These are phyloP conservation scores for Trametes punicea DNA, from an alignment of 768 basidiomycete species.

Conservation along the genomic window DNA sequence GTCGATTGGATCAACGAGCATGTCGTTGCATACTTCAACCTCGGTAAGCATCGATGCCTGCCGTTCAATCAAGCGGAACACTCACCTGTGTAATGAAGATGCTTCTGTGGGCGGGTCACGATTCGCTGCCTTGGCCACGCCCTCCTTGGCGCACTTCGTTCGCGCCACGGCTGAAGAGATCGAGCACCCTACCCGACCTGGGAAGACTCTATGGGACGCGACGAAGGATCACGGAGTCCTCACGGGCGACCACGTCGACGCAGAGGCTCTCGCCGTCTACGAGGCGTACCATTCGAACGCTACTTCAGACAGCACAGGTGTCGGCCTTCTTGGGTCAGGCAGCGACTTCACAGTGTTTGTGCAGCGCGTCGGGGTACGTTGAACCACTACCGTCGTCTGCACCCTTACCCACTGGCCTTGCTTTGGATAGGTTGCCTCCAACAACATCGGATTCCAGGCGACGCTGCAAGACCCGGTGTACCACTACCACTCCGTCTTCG, in stretches of 20 bases:
- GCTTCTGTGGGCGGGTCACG: slow-evolving; percentile 60
- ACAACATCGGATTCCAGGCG: slow-evolving; percentile 35
- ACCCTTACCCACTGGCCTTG: slow-evolving; percentile 29
- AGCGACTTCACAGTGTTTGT: slow-evolving; percentile 93
- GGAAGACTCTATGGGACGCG: slow-evolving; percentile 79
- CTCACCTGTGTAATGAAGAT: slow-evolving; percentile 38
- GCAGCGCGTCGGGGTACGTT: slow-evolving; percentile 65
- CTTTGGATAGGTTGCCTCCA: slow-evolving; percentile 33
- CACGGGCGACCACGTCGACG: slow-evolving; percentile 40
- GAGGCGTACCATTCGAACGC: slow-evolving; percentile 30
- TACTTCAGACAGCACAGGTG: slow-evolving; percentile 35
- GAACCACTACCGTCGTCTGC: slow-evolving; percentile 21
- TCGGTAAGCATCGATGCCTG: slow-evolving; percentile 38
- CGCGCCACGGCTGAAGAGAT: slow-evolving; percentile 64
- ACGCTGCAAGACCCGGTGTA: slow-evolving; percentile 47
- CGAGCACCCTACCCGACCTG: slow-evolving; percentile 64
- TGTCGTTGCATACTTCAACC: slow-evolving; percentile 84
- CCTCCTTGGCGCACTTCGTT: slow-evolving; percentile 79
- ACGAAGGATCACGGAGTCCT: slow-evolving; percentile 54
- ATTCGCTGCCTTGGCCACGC: slow-evolving; percentile 61
- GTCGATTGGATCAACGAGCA: slow-evolving; percentile 73
- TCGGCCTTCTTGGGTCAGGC: slow-evolving; percentile 73
- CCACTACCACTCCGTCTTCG: slow-evolving; percentile 61
- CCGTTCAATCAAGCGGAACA: not conserved
- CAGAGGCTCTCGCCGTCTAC: slow-evolving; percentile 41